phyloP scores from a whole-genome alignment of 441 rosid genomes.

The Corymbia citriodora region DNA sequence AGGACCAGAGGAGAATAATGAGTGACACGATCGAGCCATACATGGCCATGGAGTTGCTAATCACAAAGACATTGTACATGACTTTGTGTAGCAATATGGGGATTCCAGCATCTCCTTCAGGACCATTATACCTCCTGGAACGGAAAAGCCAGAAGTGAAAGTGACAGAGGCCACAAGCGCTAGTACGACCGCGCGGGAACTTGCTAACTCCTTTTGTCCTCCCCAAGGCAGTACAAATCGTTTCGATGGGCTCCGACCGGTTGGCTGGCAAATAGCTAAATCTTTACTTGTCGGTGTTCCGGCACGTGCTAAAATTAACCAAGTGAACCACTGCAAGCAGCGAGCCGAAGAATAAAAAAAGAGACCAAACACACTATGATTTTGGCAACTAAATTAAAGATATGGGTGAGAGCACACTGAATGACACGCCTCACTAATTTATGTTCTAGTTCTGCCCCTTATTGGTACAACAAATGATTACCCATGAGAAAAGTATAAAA shows the following conservation, averaged over 20 bases:
- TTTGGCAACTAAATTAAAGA: neutral
- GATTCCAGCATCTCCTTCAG: neutral
- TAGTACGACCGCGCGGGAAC: fast-evolving
- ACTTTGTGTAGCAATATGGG: neutral
- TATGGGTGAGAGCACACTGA: neutral
- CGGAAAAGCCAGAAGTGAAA: neutral
- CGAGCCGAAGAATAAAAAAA: neutral
- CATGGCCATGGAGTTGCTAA: neutral
- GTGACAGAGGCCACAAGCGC: neutral
- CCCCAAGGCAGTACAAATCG: fast-evolving
- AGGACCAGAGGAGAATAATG: neutral
- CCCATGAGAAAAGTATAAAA: neutral
- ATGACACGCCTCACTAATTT: neutral
- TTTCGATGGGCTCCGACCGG: neutral
- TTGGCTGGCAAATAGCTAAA: neutral
- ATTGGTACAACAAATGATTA: neutral
- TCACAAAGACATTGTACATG: neutral
- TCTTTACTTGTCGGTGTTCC: fast-evolving
- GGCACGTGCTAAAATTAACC: fast-evolving
- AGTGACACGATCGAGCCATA: neutral
- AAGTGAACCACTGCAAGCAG: neutral
- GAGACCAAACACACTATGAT: neutral
- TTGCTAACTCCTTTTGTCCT: fast-evolving
- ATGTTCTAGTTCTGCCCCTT: neutral
- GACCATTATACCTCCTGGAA: neutral